phyloP scores from a whole-genome alignment of 228 moss, liverwort and hornwort genomes.

The Sphagnum fallax region DNA sequence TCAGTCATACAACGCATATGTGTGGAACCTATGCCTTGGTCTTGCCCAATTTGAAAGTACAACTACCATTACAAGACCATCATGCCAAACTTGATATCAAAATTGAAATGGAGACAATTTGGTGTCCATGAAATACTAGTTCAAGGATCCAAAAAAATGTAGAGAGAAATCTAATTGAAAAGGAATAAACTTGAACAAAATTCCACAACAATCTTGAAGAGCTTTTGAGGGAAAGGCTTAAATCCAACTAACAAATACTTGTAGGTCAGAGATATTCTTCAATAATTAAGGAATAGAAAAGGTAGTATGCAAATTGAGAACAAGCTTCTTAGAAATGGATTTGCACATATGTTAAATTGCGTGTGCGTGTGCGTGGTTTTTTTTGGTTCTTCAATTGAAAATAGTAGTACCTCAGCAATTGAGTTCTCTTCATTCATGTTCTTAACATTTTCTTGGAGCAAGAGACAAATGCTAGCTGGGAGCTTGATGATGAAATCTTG shows the following conservation, averaged over 20 bases:
- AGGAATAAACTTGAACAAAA: background rate
- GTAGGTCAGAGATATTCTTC: too few species aligned
- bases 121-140: too few species aligned
- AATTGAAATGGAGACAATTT: too few species aligned
- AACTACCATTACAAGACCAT: conserved; percentile 9
- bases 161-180: background rate
- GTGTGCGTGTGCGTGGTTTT: too few species aligned
- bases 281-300: too few species aligned
- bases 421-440: conserved; percentile 35
- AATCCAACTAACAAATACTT: too few species aligned
- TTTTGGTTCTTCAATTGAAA: too few species aligned
- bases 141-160: background rate
- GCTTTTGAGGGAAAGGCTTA: too few species aligned
- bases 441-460: conserved; percentile 27
- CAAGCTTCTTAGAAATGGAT: too few species aligned
- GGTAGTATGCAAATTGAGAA: too few species aligned
- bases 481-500: conserved; percentile 29
- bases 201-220: background rate
- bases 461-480: conserved; percentile 27
- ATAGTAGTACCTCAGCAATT: conserved; percentile 30
- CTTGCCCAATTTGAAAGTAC: conserved; percentile 46
- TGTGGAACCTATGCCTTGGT: conserved; percentile 25
- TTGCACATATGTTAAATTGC: too few species aligned
- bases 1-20: conserved; percentile 22
- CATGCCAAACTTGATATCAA: too few species aligned